Conservation (phyloP, 106 monocot genomes). For the Dioscorea zingiberensis region DNA sequence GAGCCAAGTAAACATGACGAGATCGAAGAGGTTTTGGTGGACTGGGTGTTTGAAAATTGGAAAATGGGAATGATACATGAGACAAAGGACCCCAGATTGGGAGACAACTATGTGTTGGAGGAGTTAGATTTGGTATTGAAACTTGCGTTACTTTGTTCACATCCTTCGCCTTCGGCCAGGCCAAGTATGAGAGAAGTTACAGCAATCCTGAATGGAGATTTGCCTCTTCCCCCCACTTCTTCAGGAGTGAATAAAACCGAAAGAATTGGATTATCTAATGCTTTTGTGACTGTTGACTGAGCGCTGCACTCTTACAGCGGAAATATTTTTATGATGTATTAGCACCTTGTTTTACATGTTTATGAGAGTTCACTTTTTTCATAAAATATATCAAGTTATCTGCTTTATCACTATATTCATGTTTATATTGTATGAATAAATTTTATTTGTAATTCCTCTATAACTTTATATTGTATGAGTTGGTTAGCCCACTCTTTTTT, state of each 20-base stretch:
- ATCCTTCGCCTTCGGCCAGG: background rate
- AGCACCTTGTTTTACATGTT: no score
- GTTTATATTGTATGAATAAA: no score
- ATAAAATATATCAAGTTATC: no score
- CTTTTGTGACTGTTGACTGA: no score
- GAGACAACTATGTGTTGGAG: background rate
- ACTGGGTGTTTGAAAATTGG: slow-evolving; percentile 11
- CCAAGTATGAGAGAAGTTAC: slow-evolving; percentile 9
- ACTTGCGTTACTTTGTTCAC: slow-evolving; percentile 8
- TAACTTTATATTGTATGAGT: no score
- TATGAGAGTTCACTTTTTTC: no score
- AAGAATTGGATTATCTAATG: no score
- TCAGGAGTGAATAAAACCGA: no score
- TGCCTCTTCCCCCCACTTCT: background rate
- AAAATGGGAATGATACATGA: background rate
- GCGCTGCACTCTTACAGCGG: no score
- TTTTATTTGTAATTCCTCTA: background rate
- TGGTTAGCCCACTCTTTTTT: no score
- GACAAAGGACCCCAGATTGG: slow-evolving; percentile 8
- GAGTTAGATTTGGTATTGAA: slow-evolving; percentile 12
- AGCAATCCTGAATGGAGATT: background rate
- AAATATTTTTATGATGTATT: no score
- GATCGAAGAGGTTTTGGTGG: slow-evolving; percentile 1
- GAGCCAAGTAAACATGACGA: background rate
- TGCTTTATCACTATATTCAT: no score